Conservation (phyloP, 2,329 filamentous ascomycete genomes). For the Cladosporium oxysporum region DNA sequence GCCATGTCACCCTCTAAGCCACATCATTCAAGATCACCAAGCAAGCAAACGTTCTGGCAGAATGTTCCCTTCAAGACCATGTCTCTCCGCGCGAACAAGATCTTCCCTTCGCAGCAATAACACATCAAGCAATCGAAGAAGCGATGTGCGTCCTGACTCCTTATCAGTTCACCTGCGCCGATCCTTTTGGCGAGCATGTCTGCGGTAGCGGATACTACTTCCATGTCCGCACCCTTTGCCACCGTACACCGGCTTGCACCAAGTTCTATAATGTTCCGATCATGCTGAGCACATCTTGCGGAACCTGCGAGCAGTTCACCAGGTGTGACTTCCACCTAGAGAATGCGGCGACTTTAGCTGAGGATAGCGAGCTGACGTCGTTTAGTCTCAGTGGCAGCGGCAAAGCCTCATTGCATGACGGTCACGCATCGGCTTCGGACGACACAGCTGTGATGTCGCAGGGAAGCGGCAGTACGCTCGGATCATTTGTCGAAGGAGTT, state of each 20-base stretch:
- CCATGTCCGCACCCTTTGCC: not conserved
- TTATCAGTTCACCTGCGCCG: not conserved
- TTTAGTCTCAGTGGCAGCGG: not conserved
- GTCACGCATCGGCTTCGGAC: not conserved
- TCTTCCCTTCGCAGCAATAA: not conserved
- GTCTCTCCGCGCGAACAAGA: not conserved
- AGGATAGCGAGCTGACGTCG: not conserved
- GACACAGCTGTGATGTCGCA: not conserved
- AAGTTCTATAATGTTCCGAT: not conserved
- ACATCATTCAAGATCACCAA: not conserved
- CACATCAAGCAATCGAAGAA: not conserved
- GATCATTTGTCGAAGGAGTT: not conserved
- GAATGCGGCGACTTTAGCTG: no score
- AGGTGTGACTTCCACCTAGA: not conserved
- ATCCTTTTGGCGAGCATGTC: not conserved
- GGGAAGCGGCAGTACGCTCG: not conserved
- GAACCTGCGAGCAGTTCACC: not conserved
- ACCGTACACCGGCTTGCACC: not conserved
- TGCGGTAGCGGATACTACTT: constrained; percentile 3
- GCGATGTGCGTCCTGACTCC: constrained; percentile 7
- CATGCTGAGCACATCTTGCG: not conserved
- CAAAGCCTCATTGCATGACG: no score
- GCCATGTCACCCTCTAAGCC: not conserved
- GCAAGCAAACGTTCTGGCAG: not conserved
- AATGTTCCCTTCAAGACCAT: not conserved